Evolutionary conservation across 2,329 filamentous ascomycete genomes (phyloP).

Genomic region (Coccinonectria pachysandricola): DNA sequence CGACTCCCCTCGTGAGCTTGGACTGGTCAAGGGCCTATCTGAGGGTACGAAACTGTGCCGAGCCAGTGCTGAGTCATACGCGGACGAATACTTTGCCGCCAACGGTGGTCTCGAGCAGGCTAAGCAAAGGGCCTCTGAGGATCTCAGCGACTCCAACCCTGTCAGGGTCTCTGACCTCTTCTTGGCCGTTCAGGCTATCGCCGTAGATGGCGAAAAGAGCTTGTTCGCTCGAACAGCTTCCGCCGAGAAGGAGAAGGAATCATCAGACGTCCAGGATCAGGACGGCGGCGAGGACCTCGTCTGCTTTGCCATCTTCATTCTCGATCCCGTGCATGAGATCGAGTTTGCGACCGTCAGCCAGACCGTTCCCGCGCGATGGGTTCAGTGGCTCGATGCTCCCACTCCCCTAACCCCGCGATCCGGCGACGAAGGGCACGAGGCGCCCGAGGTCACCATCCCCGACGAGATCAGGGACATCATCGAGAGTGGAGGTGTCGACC

Average conservation of each 20-base stretch:
- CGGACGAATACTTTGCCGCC: slow-evolving; percentile 70
- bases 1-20: slow-evolving; percentile 62
- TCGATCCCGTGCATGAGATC: slow-evolving; percentile 87
- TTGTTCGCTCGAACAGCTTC: slow-evolving; percentile 55
- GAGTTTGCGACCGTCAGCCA: slow-evolving; percentile 78
- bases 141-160: slow-evolving; percentile 74
- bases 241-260: slow-evolving; percentile 44
- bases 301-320: slow-evolving; percentile 66
- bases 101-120: slow-evolving; percentile 73
- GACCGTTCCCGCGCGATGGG: slow-evolving; percentile 73
- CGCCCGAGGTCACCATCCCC: slow-evolving; percentile 40
- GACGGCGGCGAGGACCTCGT: slow-evolving; percentile 50
- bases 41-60: slow-evolving; percentile 88
- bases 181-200: slow-evolving; percentile 84
- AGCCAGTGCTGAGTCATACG: slow-evolving; percentile 80
- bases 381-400: slow-evolving; percentile 79
- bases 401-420: slow-evolving; percentile 43
- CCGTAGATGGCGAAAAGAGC: slow-evolving; percentile 49
- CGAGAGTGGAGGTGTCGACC: slow-evolving; percentile 65
- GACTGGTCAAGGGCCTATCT: slow-evolving; percentile 65
- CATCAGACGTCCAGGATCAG: slow-evolving; percentile 40
- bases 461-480: slow-evolving; percentile 84
- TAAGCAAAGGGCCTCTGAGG: slow-evolving; percentile 67
- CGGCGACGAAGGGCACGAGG: slow-evolving; percentile 34
- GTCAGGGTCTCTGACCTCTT: slow-evolving; percentile 92